These are phyloP conservation scores for Taphrina pruni DNA, from an alignment of 1,139 yeast species.

Conservation along the genomic window DNA sequence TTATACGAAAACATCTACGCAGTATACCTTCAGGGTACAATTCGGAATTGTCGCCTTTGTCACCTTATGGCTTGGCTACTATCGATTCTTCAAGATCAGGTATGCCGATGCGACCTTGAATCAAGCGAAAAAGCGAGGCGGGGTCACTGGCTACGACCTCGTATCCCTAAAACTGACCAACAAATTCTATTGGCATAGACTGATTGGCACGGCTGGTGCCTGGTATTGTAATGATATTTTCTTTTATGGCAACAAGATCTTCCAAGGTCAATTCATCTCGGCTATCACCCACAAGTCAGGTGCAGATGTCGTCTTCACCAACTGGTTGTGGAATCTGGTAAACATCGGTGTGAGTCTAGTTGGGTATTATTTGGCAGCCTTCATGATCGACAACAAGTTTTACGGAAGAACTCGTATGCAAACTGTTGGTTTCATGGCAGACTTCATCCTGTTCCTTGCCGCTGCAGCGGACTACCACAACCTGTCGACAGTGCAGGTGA, in stretches of 20 bases:
- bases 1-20: slow-evolving; percentile 58
- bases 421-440: slow-evolving; percentile 64
- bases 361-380: slow-evolving; percentile 68
- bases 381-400: slow-evolving; percentile 61
- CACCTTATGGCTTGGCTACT: slow-evolving; percentile 54
- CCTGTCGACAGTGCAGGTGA: slow-evolving; percentile 56
- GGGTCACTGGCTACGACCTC: slow-evolving; percentile 53
- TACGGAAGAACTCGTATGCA: slow-evolving; percentile 68
- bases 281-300: slow-evolving; percentile 64
- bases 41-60: slow-evolving; percentile 54
- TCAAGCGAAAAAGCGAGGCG: slow-evolving; percentile 49
- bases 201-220: slow-evolving; percentile 61
- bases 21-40: slow-evolving; percentile 54
- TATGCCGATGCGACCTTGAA: slow-evolving; percentile 50
- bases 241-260: slow-evolving; percentile 75
- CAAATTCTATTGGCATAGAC: slow-evolving; percentile 58
- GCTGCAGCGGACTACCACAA: slow-evolving; percentile 69
- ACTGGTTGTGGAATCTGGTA: slow-evolving; percentile 68
- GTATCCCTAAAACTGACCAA: slow-evolving; percentile 49
- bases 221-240: slow-evolving; percentile 44
- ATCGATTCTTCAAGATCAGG: slow-evolving; percentile 54
- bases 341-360: slow-evolving; percentile 72
- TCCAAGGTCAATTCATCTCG: slow-evolving; percentile 69
- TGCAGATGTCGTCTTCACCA: slow-evolving; percentile 80
- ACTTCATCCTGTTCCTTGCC: slow-evolving; percentile 63